Base-by-base conservation (phyloP, 2,329 filamentous ascomycete genomes). In the Trichoderma aggressivum region DNA sequence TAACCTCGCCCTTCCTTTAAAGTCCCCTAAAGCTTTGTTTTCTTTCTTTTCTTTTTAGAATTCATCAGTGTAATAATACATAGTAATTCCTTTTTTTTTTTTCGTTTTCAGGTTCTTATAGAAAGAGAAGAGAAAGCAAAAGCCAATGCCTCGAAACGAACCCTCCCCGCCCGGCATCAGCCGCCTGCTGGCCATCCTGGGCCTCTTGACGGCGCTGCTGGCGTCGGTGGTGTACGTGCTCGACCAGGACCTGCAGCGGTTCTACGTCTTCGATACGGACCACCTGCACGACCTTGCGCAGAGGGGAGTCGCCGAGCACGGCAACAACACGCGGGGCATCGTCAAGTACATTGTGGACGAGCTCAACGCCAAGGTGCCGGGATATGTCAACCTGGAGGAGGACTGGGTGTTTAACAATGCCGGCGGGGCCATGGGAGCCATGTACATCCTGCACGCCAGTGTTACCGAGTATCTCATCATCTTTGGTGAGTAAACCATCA, bases 361-460 rank as follows among this genome's bases (percentile, higher is more conserved):
- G 82, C 86, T 97, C 70, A 84, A 85, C 75, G 78, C 78, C 61
- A 86, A 85, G 76, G 76, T 83, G 79, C 79, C 82, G 64, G 76
- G 77, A 63, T 83, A 93, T 80, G 78, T 95, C 78, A 94, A 92
- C 82, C 79, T 88, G 70, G 84, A 91, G 72, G 89, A 95, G 82
- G 91, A 95, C 81, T 97, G 93, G 93, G 86, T 97, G 59, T 95
- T 97, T 78, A 97, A 97, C 86, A 97, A 97, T 78, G 93, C 93
- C 65, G 94, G 94, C 66, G 94, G 94, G 74, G 93, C 93, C 66
- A 97, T 97, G 94, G 94, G 94, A 70, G 92, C 88, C 78, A 96
- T 97, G 94, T 94, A 93, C 81, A 90, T 97, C 74, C 91, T 97
- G 77, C 94, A 97, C 79, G 92, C 93, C 72, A 94, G 91, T 78